Percentiles rank a stretch among this genome's conserved stretches.
phyloP scores from a whole-genome alignment of 2,329 filamentous ascomycete genomes.

The Aspergillus sergii region DNA sequence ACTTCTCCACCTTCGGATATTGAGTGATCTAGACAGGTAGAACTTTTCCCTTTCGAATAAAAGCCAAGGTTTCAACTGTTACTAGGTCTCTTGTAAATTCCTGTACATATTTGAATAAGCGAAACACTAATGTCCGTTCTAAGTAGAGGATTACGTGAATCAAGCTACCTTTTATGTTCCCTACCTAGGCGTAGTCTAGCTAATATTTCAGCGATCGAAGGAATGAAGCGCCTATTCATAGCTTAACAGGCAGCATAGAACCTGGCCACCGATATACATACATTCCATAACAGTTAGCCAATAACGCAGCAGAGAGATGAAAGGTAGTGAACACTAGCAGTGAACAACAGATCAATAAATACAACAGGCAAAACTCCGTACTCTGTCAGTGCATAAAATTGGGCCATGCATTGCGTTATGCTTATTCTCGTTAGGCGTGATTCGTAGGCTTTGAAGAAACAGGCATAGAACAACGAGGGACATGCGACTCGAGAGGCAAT shows the following conservation, averaged over 20 bases:
- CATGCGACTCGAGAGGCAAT: background rate
- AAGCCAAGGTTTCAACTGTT: slow-evolving; percentile 6
- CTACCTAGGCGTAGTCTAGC: background rate
- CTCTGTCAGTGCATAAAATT: background rate
- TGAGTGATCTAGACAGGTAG: slow-evolving; percentile 9
- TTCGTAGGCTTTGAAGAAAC: background rate
- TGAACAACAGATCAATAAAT: background rate
- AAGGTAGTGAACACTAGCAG: background rate
- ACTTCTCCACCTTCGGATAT: background rate
- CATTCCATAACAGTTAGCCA: background rate
- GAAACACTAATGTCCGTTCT: background rate
- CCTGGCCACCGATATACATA: background rate
- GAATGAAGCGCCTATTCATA: background rate
- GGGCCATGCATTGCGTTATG: slow-evolving; percentile 2
- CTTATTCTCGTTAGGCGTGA: slow-evolving; percentile 1
- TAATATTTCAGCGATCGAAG: background rate
- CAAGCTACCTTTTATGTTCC: background rate
- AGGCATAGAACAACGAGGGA: background rate
- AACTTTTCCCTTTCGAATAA: slow-evolving; percentile 14
- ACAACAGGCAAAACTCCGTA: background rate
- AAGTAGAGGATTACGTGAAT: background rate
- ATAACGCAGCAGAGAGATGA: background rate
- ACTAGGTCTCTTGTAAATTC: background rate
- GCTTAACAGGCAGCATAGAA: background rate
- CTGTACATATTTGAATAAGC: background rate